phyloP scores from a whole-genome alignment of 2,329 filamentous ascomycete species.

The Chaetothyriales sp. region DNA sequence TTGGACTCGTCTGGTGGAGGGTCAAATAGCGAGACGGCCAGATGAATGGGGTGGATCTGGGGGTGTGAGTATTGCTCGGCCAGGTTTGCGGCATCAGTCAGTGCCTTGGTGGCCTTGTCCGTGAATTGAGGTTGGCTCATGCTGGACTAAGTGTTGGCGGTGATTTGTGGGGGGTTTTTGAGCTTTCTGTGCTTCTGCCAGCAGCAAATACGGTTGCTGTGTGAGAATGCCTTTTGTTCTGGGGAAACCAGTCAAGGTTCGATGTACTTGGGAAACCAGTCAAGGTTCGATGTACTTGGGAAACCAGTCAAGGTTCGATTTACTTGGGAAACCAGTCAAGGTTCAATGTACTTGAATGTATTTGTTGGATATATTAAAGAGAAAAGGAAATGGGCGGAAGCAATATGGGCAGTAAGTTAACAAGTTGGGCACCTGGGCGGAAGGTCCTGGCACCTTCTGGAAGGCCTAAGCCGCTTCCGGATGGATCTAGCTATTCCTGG shows the following conservation, averaged over 20 bases:
- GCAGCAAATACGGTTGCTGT: not conserved
- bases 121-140: conserved; percentile 66
- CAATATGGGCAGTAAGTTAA: not conserved
- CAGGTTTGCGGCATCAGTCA: conserved; percentile 75
- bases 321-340: not conserved
- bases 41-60: conserved; percentile 78
- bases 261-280: not conserved
- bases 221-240: not conserved
- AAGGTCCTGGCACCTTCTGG: not conserved
- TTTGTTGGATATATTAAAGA: too few species aligned
- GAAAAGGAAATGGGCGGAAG: not conserved
- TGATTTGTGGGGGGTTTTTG: not conserved
- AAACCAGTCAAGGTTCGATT: not conserved
- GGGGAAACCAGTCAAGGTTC: not conserved
- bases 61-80: conserved; percentile 84
- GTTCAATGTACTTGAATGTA: too few species aligned
- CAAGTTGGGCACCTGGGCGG: not conserved
- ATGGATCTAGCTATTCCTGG: not conserved
- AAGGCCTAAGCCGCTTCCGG: not conserved
- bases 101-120: conserved; percentile 76
- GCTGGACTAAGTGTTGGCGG: not conserved
- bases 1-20: conserved; percentile 49
- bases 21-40: conserved; percentile 49
- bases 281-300: not conserved
- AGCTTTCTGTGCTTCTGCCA: not conserved